These are phyloP conservation scores for Pleurotus tuber-regium DNA, from an alignment of 768 basidiomycete species.

Conservation along the genomic window DNA sequence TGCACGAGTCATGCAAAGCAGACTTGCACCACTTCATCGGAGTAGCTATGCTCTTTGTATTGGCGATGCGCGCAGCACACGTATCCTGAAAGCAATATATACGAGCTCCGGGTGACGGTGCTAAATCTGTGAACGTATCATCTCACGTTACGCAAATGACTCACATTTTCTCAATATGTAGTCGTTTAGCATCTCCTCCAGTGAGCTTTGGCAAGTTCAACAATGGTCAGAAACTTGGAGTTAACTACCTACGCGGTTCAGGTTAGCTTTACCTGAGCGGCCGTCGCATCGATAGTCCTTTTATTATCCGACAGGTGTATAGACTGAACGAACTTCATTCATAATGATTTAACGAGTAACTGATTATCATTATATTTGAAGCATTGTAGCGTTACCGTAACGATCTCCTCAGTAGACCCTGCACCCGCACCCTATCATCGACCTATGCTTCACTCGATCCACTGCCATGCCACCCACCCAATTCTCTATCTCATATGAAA, in stretches of 20 bases:
- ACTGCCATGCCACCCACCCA: too few species aligned
- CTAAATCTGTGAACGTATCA: constrained; percentile 22
- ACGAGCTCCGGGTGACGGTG: constrained; percentile 32
- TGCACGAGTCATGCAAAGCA: too few species aligned
- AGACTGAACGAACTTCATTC: too few species aligned
- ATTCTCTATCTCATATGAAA: too few species aligned
- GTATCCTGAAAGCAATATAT: constrained; percentile 35
- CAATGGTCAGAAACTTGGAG: constrained; percentile 36
- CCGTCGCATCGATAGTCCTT: too few species aligned
- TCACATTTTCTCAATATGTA: constrained; percentile 19
- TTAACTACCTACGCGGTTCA: constrained; percentile 44
- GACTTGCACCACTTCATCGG: neutral
- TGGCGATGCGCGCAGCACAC: constrained; percentile 26
- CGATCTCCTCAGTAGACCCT: too few species aligned
- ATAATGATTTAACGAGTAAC: too few species aligned
- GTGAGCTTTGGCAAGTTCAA: constrained; percentile 31
- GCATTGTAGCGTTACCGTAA: too few species aligned
- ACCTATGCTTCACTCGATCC: too few species aligned
- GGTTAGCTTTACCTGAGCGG: constrained; percentile 41
- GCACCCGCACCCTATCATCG: too few species aligned
- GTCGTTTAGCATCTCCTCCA: constrained; percentile 4
- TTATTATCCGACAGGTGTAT: too few species aligned
- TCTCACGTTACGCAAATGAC: neutral
- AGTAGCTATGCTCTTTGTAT: neutral
- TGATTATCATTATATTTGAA: too few species aligned